These are phyloP conservation scores for Podila epigama DNA, from an alignment of 192 early-diverging fungal genomes.

Conservation along the genomic window DNA sequence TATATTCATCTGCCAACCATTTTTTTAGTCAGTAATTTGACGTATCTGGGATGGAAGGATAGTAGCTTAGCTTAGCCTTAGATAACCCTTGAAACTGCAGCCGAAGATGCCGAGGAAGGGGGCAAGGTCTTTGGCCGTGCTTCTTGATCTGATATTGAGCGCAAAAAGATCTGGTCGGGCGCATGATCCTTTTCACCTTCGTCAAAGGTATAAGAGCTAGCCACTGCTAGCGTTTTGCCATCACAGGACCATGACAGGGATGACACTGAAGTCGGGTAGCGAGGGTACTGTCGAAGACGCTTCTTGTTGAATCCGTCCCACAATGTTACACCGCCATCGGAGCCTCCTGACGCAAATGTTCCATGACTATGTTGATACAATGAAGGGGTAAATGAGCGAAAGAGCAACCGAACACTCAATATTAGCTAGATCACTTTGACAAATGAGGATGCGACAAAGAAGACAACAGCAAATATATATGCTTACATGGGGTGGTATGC, in stretches of 20 bases:
- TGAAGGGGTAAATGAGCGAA: too few relatives aligned
- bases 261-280: conserved; percentile 84
- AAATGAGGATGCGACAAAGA: conserved; percentile 3
- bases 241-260: conserved; percentile 83
- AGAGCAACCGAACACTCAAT: too few relatives aligned
- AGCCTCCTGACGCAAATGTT: conserved; percentile 96
- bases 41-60: too few relatives aligned
- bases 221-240: conserved; percentile 83
- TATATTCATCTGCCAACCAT: too few relatives aligned
- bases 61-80: too few relatives aligned
- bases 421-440: too few relatives aligned
- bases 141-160: conserved; percentile 60
- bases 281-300: conserved; percentile 81
- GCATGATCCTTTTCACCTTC: conserved; percentile 91
- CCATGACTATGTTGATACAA: conserved; percentile 82
- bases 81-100: conserved; percentile 18
- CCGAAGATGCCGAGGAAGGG: conserved; percentile 25
- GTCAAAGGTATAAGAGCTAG: conserved; percentile 94
- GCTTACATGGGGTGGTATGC: conserved; percentile 89
- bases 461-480: background rate
- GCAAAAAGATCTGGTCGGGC: conserved; percentile 81
- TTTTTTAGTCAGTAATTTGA: too few relatives aligned
- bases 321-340: conserved; percentile 88
- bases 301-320: conserved; percentile 96
- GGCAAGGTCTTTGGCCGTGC: conserved; percentile 42